Base-by-base conservation (phyloP, 179 eudicot species). In the Beta lomatogona region DNA sequence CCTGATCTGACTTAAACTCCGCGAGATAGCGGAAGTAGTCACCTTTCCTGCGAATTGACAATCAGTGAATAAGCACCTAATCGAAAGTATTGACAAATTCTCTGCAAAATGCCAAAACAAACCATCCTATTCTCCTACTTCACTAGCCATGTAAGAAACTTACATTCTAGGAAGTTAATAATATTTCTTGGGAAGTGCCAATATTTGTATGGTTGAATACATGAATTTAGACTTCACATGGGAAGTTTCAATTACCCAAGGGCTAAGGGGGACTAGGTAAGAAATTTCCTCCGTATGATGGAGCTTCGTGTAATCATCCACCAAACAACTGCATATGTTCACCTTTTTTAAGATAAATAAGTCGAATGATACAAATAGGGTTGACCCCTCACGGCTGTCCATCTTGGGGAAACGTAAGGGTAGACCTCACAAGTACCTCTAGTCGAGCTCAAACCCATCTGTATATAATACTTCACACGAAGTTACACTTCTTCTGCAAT, bases 11-110 rank as follows among this genome's bases (percentile, higher is more conserved):
- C 87, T 95, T 95, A 63, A 93, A 94, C 88, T 94, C 98, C 77
- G 98, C 98, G 16, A 92, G 97, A 83, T 94, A 94, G 6, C 93
- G 93, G 79, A 69, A 93, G 86, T 95, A 92, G 82, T 96, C 98
- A 73, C 99, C 97, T 87, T 94, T 92, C 98, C 98, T 91, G 86
- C 58, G 77, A 46, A 79, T 64, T 57, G 46, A 77, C 12, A 77
- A 57, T 55, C 82, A 79, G 18, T 66, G 81, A 0, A 45, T 54
- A 45, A 79, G 67, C 11, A 55, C 4, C 4, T 31, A 18, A 79
- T 74, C 21, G 25, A n/a, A 4, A 52, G 4, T 67, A 36, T 67
- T 2, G 21, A 44, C n/a, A 67, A 67, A 41, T 4, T 0, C 53
- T 13, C 6, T 19, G 36, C 61, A 73, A 46, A n/a, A 76, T 36